Evolutionary conservation across 257 asterid species (phyloP), one percentile per base, ranked within the genome.

Genomic region (Parsonsia alboflavescens): DNA sequence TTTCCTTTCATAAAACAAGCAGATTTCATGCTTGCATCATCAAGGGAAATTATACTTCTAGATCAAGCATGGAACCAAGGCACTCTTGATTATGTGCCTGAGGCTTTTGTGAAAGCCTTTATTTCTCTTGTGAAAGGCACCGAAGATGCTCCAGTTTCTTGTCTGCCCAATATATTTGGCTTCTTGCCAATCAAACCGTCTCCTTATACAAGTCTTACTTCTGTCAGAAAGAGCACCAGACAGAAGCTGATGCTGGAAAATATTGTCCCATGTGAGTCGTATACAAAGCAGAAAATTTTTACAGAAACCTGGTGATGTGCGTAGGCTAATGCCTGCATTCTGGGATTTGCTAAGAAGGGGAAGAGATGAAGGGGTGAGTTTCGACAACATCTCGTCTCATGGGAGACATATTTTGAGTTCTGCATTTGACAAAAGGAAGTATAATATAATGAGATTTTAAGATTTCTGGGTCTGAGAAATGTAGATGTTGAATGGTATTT

Each of bases 311-410:
- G 13, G 46, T 56, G 79, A 76, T 4, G 81, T 82, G n/a, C 77
- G 83, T 42, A 82, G 86, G 72, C 53, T 82, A 17, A 15, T 12
- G 52, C 81, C 86, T 45, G 73, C 76, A 41, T 83, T 83, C 73
- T 77, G 84, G 82, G 69, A 71, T 24, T 59, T 83, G 66, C 70
- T 83, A 39, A 59, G 59, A 17, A 74, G 36, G 66, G 80, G 80
- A 7, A 80, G 75, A 73, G 54, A 58, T 44, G 84, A 80, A 42
- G 84, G 82, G 41, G 82, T 83, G 53, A 57, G 72, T 9, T 83
- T 83, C 70, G 73, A 77, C 61, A 77, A 68, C 80, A 79, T 83
- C 61, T 83, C 84, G n/a, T 76, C 84, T 53, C 86, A 83, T 63
- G 84, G 84, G 46, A 76, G 26, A 45, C 57, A 74, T 71, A 74